Evolutionary conservation across 768 basidiomycete genomes (phyloP).

Genomic region (Podaxis sp.): DNA sequence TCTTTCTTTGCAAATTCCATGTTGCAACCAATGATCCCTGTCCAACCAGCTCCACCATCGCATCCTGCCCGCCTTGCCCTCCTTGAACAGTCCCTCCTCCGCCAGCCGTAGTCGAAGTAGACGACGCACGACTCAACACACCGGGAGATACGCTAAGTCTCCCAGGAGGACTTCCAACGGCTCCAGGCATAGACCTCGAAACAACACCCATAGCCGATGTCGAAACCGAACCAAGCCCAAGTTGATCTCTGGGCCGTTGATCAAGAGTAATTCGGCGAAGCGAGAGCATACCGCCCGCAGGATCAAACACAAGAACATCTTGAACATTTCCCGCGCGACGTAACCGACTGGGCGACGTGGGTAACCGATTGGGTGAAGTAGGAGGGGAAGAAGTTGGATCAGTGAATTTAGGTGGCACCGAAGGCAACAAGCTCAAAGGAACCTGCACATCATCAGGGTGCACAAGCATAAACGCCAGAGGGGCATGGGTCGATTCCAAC

Average conservation of each 20-base stretch:
- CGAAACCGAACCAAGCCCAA: constrained; percentile 23
- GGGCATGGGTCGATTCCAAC: constrained; percentile 17
- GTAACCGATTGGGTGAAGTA: constrained; percentile 23
- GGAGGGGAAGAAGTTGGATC: constrained; percentile 20
- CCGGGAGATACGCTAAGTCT: constrained; percentile 11
- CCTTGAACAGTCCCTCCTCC: not conserved
- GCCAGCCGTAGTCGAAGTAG: constrained; percentile 22
- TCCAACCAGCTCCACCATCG: constrained; percentile 30
- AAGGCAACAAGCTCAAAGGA: constrained; percentile 36
- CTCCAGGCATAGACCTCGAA: constrained; percentile 59
- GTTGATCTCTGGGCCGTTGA: constrained; percentile 22
- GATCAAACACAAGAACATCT: constrained; percentile 68
- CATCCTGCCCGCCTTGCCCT: constrained; percentile 14
- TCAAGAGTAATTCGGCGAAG: constrained; percentile 52
- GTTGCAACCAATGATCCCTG: constrained; percentile 48
- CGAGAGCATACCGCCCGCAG: constrained; percentile 47
- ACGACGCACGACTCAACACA: constrained; percentile 32
- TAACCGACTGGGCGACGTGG: constrained; percentile 23
- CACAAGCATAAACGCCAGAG: constrained; percentile 58
- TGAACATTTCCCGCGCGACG: constrained; percentile 46
- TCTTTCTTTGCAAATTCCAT: constrained; percentile 55
- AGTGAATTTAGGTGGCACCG: constrained; percentile 5
- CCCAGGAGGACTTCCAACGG: constrained; percentile 24
- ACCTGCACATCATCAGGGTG: constrained; percentile 27
- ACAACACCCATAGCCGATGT: constrained; percentile 34